Evolutionary conservation across 345 rosid species (phyloP).

Genomic region (Camelina laxa): DNA sequence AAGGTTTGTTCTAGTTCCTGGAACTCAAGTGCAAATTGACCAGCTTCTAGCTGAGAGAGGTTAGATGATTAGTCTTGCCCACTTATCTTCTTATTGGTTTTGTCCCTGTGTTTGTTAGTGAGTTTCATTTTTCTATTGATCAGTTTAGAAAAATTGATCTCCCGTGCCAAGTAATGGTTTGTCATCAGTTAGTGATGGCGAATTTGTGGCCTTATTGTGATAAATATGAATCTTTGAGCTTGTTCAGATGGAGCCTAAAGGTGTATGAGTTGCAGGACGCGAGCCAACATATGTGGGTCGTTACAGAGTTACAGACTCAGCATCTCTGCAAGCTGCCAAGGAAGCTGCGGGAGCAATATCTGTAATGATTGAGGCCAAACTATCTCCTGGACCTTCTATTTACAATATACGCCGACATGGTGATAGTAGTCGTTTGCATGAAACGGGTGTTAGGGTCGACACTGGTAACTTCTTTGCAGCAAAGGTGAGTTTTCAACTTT

Average conservation of each 20-base stretch:
- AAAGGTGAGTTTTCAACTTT: conserved; percentile 54
- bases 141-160: not conserved
- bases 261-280: conserved; percentile 58
- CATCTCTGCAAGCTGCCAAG: conserved; percentile 81
- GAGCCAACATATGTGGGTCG: conserved; percentile 70
- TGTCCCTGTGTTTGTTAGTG: not conserved
- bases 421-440: conserved; percentile 85
- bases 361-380: conserved; percentile 85
- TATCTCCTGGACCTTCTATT: conserved; percentile 94
- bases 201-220: not conserved
- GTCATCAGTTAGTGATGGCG: conserved; percentile 15
- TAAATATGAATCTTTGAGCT: conserved; percentile 27
- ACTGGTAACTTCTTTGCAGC: conserved; percentile 99
- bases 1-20: conserved; percentile 81
- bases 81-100: not conserved
- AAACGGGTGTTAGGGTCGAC: conserved; percentile 91
- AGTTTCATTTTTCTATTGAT: no score
- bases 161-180: not conserved
- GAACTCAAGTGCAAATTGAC: conserved; percentile 90
- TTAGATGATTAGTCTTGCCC: conserved; percentile 22
- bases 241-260: conserved; percentile 42
- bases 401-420: conserved; percentile 87
- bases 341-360: conserved; percentile 93
- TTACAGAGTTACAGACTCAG: conserved; percentile 82
- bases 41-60: conserved; percentile 83